Conservation (phyloP, 441 rosid genomes). For the Geranium incanum region DNA sequence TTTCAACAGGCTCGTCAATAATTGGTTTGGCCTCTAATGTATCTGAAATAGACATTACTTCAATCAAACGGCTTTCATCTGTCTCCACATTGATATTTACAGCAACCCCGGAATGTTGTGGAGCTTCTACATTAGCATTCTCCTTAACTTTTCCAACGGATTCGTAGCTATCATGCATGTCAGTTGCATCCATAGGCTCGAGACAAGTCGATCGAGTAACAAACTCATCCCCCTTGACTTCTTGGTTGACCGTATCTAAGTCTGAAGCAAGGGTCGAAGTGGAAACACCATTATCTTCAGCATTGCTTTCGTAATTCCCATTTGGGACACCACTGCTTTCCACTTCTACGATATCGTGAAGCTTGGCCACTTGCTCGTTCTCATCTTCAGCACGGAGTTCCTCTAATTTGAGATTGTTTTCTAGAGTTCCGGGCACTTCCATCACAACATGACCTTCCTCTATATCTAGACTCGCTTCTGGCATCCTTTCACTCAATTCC, state of each 20-base stretch:
- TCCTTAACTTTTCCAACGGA: slow-evolving; percentile 25
- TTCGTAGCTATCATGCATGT: slow-evolving; percentile 14
- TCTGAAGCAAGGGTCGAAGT: slow-evolving; percentile 14
- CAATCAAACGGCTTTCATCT: slow-evolving; percentile 18
- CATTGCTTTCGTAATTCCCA: slow-evolving; percentile 15
- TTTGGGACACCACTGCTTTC: slow-evolving; percentile 17
- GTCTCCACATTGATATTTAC: slow-evolving; percentile 23
- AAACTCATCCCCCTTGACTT: slow-evolving; percentile 16
- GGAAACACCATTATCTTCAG: slow-evolving; percentile 12
- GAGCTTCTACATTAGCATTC: slow-evolving; percentile 15
- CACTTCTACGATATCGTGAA: slow-evolving; percentile 20
- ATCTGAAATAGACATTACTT: slow-evolving; percentile 22
- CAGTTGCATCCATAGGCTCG: slow-evolving; percentile 4
- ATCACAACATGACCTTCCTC: background rate
- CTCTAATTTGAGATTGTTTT: background rate
- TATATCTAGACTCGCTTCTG: background rate
- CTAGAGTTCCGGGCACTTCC: background rate
- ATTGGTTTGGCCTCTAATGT: slow-evolving; percentile 21
- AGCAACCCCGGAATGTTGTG: slow-evolving; percentile 10
- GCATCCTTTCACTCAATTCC: background rate
- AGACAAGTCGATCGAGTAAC: slow-evolving; percentile 14
- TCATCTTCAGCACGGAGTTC: slow-evolving; percentile 14
- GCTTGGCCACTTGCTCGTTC: slow-evolving; percentile 19
- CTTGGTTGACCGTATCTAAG: slow-evolving; percentile 10
- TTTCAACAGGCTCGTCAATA: slow-evolving; percentile 18